These are phyloP conservation scores for Periconia digitata DNA, from an alignment of 2,329 filamentous ascomycete species.

Conservation along the genomic window DNA sequence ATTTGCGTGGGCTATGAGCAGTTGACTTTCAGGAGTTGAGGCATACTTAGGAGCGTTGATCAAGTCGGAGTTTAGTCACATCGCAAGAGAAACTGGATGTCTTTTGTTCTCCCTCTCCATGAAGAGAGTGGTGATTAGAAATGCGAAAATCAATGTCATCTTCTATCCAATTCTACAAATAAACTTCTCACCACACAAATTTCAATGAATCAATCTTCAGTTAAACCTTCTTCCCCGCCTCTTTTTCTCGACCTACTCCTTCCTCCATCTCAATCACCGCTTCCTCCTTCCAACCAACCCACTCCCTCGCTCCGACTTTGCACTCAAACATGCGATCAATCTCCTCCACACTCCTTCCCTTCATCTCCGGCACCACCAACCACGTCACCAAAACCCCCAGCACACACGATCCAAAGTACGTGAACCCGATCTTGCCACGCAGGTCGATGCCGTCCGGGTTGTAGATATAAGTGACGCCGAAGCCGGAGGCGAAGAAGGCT, in stretches of 20 bases:
- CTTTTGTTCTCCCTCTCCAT: too few relatives aligned
- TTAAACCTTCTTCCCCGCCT: not conserved
- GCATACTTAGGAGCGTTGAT: not conserved
- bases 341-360: conserved; percentile 50
- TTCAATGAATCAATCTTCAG: too few relatives aligned
- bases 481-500: conserved; percentile 46
- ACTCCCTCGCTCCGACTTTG: conserved; percentile 16
- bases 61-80: too few relatives aligned
- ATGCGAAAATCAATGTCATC: too few relatives aligned
- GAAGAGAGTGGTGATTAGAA: too few relatives aligned
- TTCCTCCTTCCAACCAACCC: conserved; percentile 17
- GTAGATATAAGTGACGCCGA: conserved; percentile 56
- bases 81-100: too few relatives aligned
- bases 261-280: not conserved
- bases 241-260: not conserved
- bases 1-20: too few relatives aligned
- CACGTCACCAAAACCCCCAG: conserved; percentile 45
- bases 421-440: conserved; percentile 46
- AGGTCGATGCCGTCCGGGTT: conserved; percentile 50
- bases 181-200: too few relatives aligned
- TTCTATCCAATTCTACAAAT: too few relatives aligned
- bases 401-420: conserved; percentile 41
- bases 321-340: conserved; percentile 49
- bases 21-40: too few relatives aligned
- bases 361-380: conserved; percentile 57